Evolutionary conservation across 106 monocot species (phyloP).

Genomic region (Apostasia ramifera): DNA sequence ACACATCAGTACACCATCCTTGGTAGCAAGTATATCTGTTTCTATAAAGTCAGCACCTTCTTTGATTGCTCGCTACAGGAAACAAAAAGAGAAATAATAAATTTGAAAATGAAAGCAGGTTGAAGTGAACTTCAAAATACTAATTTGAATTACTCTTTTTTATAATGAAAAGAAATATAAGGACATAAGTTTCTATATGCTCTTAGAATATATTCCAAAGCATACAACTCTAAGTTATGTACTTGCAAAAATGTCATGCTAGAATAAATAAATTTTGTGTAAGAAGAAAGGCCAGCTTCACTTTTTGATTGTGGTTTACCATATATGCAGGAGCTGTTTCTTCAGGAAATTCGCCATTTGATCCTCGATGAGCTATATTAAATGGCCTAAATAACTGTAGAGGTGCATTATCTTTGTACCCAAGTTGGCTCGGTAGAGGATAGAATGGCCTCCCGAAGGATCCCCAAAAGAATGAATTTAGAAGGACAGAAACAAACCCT

Average conservation of each 20-base stretch:
- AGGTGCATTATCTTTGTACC: constrained; percentile 31
- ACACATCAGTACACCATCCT: constrained; percentile 81
- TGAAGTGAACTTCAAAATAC: too few species aligned
- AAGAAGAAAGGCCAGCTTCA: too few species aligned
- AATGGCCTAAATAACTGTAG: constrained; percentile 60
- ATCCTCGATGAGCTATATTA: constrained; percentile 91
- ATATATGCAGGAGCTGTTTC: constrained; percentile 75
- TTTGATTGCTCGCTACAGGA: constrained; percentile 68
- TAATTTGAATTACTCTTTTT: too few species aligned
- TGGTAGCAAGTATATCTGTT: constrained; percentile 79
- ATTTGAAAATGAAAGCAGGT: too few species aligned
- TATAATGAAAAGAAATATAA: too few species aligned
- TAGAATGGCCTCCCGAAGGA: constrained; percentile 47
- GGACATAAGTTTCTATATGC: too few species aligned
- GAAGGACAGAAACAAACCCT: constrained; percentile 35
- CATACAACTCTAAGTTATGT: too few species aligned
- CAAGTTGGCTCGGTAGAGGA: constrained; percentile 48
- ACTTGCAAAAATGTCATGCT: too few species aligned
- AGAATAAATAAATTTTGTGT: too few species aligned
- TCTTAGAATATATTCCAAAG: too few species aligned
- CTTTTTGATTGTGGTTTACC: constrained; percentile 19
- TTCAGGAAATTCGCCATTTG: constrained; percentile 89
- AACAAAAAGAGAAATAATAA: too few species aligned
- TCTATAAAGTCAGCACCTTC: constrained; percentile 97
- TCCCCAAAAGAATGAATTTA: constrained; percentile 20